phyloP scores from a whole-genome alignment of 169 alveolate genomes.

The Plasmodium gaboni region DNA sequence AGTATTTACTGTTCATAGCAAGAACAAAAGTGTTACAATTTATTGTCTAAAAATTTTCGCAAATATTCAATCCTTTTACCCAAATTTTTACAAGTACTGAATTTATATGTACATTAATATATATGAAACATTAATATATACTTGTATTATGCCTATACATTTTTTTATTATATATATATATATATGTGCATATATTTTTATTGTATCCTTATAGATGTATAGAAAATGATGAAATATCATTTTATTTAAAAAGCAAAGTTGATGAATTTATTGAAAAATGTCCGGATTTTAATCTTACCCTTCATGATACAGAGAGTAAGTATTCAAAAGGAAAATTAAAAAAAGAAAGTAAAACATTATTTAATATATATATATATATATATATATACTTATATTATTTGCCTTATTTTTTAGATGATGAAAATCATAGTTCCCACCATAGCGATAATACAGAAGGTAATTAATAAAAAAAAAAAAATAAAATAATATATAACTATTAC shows the following conservation, averaged over 20 bases:
- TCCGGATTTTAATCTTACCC: slow-evolving; percentile 18
- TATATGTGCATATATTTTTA: not conserved
- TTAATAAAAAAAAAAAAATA: slow-evolving; percentile 7
- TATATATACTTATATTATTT: not conserved
- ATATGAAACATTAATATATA: no score
- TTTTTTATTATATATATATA: not conserved
- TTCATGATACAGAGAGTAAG: slow-evolving; percentile 39
- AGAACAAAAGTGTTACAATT: slow-evolving; percentile 48
- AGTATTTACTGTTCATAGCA: slow-evolving; percentile 66
- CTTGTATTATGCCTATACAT: no score
- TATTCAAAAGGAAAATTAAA: slow-evolving; percentile 1
- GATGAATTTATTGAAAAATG: slow-evolving; percentile 65
- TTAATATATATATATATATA: not conserved
- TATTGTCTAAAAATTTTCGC: slow-evolving; percentile 72
- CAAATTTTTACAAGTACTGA: slow-evolving; percentile 41
- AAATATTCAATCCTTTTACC: slow-evolving; percentile 52
- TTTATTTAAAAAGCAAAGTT: slow-evolving; percentile 57
- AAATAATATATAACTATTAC: not conserved
- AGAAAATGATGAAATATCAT: slow-evolving; percentile 72
- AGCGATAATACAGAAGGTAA: slow-evolving; percentile 72
- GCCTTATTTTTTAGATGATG: slow-evolving; percentile 21
- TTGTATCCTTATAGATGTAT: slow-evolving; percentile 30
- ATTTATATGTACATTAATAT: no score
- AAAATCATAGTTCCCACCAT: slow-evolving; percentile 38
- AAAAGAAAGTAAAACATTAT: not conserved